phyloP scores from a whole-genome alignment of 768 basidiomycete genomes.

The Boletus vermiculosoides region DNA sequence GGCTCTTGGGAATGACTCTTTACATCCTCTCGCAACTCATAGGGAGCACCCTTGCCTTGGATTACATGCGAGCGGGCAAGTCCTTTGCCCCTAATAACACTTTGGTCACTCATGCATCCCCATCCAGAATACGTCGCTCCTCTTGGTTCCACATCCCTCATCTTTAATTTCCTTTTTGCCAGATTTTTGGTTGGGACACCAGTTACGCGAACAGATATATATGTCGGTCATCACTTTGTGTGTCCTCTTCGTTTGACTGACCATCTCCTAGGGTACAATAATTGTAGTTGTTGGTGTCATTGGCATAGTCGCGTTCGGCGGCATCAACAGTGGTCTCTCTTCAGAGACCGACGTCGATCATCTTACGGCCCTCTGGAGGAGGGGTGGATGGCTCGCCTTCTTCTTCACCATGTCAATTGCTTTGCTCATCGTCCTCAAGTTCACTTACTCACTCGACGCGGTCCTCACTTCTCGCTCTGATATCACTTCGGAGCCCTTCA shows the following conservation, averaged over 20 bases:
- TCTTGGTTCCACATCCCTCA: slow-evolving; percentile 86
- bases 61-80: slow-evolving; percentile 83
- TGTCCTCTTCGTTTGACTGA: slow-evolving; percentile 1
- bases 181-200: slow-evolving; percentile 84
- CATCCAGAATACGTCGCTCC: slow-evolving; percentile 89
- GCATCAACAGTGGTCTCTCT: slow-evolving; percentile 77
- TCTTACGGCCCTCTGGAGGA: slow-evolving; percentile 81
- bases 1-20: slow-evolving; percentile 90
- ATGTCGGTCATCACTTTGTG: slow-evolving; percentile 45
- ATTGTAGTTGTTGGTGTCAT: slow-evolving; percentile 82
- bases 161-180: slow-evolving; percentile 97
- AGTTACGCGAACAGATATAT: slow-evolving; percentile 80
- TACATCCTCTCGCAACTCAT: slow-evolving; percentile 91
- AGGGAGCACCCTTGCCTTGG: slow-evolving; percentile 82
- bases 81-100: not conserved
- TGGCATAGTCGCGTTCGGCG: slow-evolving; percentile 85
- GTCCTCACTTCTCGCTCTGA: slow-evolving; percentile 72
- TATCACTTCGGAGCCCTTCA: slow-evolving; percentile 56
- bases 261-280: slow-evolving; percentile 62
- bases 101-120: slow-evolving; percentile 12
- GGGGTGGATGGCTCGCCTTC: slow-evolving; percentile 87
- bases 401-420: slow-evolving; percentile 78
- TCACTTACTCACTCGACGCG: slow-evolving; percentile 69
- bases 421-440: slow-evolving; percentile 63
- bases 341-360: slow-evolving; percentile 70